phyloP scores from a whole-genome alignment of 1,284 basidiomycete genomes.

The Bjerkandera adusta region DNA sequence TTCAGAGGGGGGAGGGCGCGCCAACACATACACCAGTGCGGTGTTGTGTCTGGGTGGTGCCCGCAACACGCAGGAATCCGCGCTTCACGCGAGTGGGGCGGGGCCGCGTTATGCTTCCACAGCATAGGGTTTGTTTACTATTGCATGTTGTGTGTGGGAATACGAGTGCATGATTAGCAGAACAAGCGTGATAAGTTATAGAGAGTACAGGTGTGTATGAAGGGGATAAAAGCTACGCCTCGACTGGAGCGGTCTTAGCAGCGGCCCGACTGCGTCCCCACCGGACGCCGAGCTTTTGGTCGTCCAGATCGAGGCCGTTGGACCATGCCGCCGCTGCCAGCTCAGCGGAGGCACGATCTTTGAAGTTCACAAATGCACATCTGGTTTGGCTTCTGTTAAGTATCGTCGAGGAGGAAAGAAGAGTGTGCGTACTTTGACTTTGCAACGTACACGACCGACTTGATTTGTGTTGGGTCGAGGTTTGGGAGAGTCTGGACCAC shows the following conservation, averaged over 20 bases:
- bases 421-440: conserved; percentile 60
- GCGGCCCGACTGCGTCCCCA: conserved; percentile 78
- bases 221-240: conserved; percentile 1
- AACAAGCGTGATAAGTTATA: not conserved
- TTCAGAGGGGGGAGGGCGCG: not conserved
- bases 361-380: conserved; percentile 97
- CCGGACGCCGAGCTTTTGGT: conserved; percentile 72
- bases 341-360: conserved; percentile 79
- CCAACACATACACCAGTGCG: not conserved
- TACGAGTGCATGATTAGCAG: not conserved
- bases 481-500: conserved; percentile 73
- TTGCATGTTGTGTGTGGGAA: not conserved
- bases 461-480: conserved; percentile 67
- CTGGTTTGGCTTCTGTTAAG: conserved; percentile 35
- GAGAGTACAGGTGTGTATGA: not conserved
- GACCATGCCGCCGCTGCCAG: conserved; percentile 84
- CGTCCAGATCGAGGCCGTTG: conserved; percentile 83
- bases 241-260: conserved; percentile 12
- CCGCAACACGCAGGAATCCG: not conserved
- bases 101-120: not conserved
- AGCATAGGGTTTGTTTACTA: not conserved
- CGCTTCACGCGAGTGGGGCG: not conserved
- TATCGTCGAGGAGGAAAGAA: not conserved
- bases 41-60: not conserved
- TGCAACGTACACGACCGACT: conserved; percentile 83